A percentile compares a stretch with the other conserved stretches of the same genome.
Conservation (phyloP, 192 early-diverging fungal species). For the Umbelopsis sp. region DNA sequence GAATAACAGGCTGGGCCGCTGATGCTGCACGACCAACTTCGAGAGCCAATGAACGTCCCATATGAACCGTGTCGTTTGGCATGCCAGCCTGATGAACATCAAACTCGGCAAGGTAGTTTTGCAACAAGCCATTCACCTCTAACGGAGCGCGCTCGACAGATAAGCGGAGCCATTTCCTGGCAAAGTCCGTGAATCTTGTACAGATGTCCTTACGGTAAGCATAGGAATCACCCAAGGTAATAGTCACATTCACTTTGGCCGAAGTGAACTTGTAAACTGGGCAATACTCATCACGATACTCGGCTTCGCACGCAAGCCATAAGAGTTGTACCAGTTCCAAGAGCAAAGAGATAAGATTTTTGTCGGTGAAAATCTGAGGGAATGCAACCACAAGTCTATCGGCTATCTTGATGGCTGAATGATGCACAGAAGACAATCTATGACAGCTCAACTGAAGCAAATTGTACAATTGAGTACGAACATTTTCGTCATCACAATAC, state of each 20-base stretch:
- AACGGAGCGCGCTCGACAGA: slow-evolving; percentile 65
- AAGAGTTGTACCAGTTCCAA: slow-evolving; percentile 83
- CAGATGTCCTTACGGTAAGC: slow-evolving; percentile 71
- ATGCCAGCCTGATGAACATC: slow-evolving; percentile 57
- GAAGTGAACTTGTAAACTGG: slow-evolving; percentile 74
- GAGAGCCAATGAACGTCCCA: slow-evolving; percentile 73
- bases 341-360: slow-evolving; percentile 63
- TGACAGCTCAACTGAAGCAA: slow-evolving; percentile 69
- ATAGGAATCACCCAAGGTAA: slow-evolving; percentile 75
- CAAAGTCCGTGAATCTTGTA: slow-evolving; percentile 58
- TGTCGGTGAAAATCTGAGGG: slow-evolving; percentile 83
- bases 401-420: slow-evolving; percentile 63
- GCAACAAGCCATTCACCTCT: slow-evolving; percentile 69
- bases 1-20: slow-evolving; percentile 22
- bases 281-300: slow-evolving; percentile 78
- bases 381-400: slow-evolving; percentile 62
- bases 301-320: slow-evolving; percentile 79
- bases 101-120: slow-evolving; percentile 70
- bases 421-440: slow-evolving; percentile 70
- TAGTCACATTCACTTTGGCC: slow-evolving; percentile 57
- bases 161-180: slow-evolving; percentile 68
- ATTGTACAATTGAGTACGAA: slow-evolving; percentile 60
- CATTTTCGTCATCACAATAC: slow-evolving; percentile 53
- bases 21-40: slow-evolving; percentile 54
- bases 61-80: slow-evolving; percentile 55